Conservation (phyloP, 2,329 filamentous ascomycete species). For the Hymenoscyphus repandus region DNA sequence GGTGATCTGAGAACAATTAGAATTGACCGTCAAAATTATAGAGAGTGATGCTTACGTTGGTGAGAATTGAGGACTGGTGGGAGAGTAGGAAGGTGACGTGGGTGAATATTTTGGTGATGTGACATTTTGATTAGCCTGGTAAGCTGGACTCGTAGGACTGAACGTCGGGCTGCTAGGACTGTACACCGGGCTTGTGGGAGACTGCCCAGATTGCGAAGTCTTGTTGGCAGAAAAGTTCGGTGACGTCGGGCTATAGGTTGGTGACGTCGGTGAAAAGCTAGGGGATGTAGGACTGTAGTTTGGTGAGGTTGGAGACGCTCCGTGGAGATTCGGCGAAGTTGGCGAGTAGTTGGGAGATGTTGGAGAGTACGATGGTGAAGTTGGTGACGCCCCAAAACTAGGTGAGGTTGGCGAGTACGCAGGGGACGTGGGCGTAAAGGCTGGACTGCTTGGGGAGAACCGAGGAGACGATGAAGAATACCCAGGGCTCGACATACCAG, state of each 20-base stretch:
- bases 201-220: conserved; percentile 25
- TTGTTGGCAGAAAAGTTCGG: conserved; percentile 26
- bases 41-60: conserved; percentile 19
- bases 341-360: conserved; percentile 70
- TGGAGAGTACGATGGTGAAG: conserved; percentile 75
- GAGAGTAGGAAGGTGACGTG: conserved; percentile 25
- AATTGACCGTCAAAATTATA: not conserved
- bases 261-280: conserved; percentile 28
- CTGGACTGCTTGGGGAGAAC: conserved; percentile 55
- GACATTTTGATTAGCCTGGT: conserved; percentile 18
- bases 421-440: conserved; percentile 32
- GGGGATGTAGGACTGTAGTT: conserved; percentile 44
- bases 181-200: conserved; percentile 30
- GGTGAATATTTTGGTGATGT: conserved; percentile 37
- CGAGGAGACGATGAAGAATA: conserved; percentile 42
- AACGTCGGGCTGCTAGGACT: conserved; percentile 29
- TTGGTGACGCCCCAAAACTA: conserved; percentile 43
- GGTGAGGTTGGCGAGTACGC: conserved; percentile 32
- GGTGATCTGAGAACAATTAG: conserved; percentile 22
- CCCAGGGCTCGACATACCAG: conserved; percentile 48
- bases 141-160: conserved; percentile 28
- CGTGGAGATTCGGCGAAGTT: conserved; percentile 62
- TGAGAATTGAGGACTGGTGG: conserved; percentile 28
- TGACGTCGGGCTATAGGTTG: conserved; percentile 27
- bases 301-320: conserved; percentile 25